Conservation (phyloP, 306 rosid species). For the Malus fusca region DNA sequence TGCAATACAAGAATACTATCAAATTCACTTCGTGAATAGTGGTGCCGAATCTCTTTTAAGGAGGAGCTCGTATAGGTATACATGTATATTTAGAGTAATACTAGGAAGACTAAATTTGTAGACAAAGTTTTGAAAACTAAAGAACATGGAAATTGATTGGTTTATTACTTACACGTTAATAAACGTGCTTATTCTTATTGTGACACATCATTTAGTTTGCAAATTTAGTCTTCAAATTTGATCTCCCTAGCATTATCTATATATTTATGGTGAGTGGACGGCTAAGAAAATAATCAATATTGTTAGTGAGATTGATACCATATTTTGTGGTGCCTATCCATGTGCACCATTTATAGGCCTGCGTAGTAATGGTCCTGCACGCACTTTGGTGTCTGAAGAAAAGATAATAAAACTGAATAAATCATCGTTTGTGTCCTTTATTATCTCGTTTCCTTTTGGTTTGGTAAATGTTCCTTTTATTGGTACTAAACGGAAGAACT, state of each 20-base stretch:
- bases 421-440: not conserved
- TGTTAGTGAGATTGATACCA: not conserved
- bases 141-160: too few relatives aligned
- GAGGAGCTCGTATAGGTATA: not conserved
- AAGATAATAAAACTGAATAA: not conserved
- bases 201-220: too few relatives aligned
- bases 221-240: too few relatives aligned
- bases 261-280: not conserved
- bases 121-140: too few relatives aligned
- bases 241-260: fast-evolving
- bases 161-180: too few relatives aligned
- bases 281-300: not conserved
- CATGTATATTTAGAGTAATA: not conserved
- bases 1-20: too few relatives aligned
- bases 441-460: not conserved
- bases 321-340: constrained; percentile 4
- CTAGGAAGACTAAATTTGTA: too few relatives aligned
- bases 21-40: too few relatives aligned
- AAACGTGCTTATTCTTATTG: too few relatives aligned
- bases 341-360: constrained; percentile 16
- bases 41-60: not conserved
- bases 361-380: constrained; percentile 9
- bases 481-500: not conserved
- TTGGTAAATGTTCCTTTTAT: not conserved
- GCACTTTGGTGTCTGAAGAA: not conserved